Conservation (phyloP, 305 asterid species). For the Fraxinus ornus region DNA sequence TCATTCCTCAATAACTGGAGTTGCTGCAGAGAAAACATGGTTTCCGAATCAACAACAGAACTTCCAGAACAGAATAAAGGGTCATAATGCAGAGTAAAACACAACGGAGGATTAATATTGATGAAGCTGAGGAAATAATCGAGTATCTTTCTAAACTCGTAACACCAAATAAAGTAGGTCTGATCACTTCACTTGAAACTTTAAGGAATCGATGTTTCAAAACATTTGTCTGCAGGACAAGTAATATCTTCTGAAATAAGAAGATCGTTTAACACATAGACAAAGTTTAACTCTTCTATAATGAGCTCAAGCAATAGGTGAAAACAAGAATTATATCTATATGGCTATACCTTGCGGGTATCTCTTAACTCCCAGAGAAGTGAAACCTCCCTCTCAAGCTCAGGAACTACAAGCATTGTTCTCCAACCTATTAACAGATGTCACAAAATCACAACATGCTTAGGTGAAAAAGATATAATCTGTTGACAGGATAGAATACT, state of each 20-base stretch:
- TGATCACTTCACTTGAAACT: not conserved
- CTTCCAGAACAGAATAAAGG: not conserved
- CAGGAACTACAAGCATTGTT: constrained; percentile 99
- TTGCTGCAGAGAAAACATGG: constrained; percentile 46
- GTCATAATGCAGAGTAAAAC: constrained; percentile 13
- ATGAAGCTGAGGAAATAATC: not conserved
- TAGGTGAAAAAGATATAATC: not conserved
- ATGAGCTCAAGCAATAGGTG: not conserved
- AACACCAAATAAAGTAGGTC: not conserved
- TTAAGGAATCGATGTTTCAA: not conserved
- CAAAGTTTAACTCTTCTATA: not conserved
- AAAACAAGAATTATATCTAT: not conserved
- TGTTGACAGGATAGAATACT: constrained; percentile 7
- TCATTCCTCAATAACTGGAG: constrained; percentile 72
- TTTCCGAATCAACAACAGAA: constrained; percentile 5
- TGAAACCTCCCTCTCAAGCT: constrained; percentile 93
- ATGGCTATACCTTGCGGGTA: constrained; percentile 66
- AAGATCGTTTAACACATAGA: not conserved
- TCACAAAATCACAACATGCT: not conserved
- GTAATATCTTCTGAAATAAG: not conserved
- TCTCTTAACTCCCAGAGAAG: constrained; percentile 74
- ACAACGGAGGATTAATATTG: not conserved
- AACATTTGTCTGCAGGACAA: not conserved
- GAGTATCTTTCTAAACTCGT: not conserved
- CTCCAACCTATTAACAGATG: constrained; percentile 74